phyloP scores from a whole-genome alignment of 2,329 filamentous ascomycete genomes.

The Aureobasidium sp. region DNA sequence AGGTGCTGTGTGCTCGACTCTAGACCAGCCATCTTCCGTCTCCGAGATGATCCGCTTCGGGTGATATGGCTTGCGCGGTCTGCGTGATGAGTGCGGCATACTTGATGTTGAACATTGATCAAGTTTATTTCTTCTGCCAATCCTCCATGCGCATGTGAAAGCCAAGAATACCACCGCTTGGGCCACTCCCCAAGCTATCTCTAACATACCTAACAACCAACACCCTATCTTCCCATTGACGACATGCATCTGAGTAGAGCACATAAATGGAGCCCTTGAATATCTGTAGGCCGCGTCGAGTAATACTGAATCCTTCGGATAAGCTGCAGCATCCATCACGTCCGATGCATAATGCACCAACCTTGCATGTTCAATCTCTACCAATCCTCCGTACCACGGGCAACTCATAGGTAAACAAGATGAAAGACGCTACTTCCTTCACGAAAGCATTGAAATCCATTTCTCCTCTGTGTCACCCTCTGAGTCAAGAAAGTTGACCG shows the following conservation, averaged over 20 bases:
- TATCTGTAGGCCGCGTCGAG: too few species aligned
- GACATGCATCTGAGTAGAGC: not conserved
- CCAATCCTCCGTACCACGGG: not conserved
- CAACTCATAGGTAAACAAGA: not conserved
- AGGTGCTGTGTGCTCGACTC: constrained; percentile 5
- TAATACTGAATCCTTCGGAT: not conserved
- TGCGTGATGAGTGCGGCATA: constrained; percentile 17
- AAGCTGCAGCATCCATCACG: not conserved
- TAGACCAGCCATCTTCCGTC: constrained; percentile 14
- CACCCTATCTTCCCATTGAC: not conserved
- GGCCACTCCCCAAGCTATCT: not conserved
- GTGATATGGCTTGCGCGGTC: not conserved
- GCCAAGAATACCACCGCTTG: not conserved
- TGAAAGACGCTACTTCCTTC: too few species aligned
- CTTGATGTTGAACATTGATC: not conserved
- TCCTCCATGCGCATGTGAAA: not conserved
- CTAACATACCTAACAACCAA: not conserved
- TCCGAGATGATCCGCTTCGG: constrained; percentile 1
- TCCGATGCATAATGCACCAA: not conserved
- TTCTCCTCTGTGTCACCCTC: too few species aligned
- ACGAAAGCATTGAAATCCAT: not conserved
- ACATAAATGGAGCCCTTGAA: too few species aligned
- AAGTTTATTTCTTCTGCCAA: not conserved
- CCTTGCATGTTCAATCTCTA: not conserved
- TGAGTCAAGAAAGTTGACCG: too few species aligned